Conservation (phyloP, 1,139 yeast species). For the Yamadazyma friedrichii region DNA sequence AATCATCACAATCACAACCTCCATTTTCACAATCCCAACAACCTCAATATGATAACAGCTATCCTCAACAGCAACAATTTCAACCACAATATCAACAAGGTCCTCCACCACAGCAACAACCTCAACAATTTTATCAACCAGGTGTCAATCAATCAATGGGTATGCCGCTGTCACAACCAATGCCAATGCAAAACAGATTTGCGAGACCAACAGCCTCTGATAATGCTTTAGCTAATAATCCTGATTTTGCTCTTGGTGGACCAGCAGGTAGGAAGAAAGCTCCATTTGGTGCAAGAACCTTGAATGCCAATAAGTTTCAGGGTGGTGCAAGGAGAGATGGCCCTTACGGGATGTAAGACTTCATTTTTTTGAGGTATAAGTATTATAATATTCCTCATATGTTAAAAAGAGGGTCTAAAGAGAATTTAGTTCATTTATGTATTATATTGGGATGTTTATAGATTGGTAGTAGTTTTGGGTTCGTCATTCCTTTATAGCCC, state of each 20-base stretch:
- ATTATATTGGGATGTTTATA: not conserved
- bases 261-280: constrained; percentile 24
- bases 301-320: constrained; percentile 13
- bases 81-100: constrained; percentile 15
- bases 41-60: constrained; percentile 10
- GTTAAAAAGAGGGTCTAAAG: too few relatives aligned
- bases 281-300: constrained; percentile 14
- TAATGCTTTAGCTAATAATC: constrained; percentile 48
- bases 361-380: too few relatives aligned
- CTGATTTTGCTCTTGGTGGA: constrained; percentile 46
- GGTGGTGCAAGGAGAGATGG: constrained; percentile 16
- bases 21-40: constrained; percentile 13
- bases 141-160: constrained; percentile 4
- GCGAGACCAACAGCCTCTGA: constrained; percentile 43
- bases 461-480: not conserved
- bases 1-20: constrained; percentile 16
- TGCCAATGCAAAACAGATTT: constrained; percentile 10
- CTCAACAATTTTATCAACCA: constrained; percentile 5
- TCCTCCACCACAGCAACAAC: constrained; percentile 13
- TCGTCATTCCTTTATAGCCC: not conserved
- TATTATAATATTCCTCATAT: too few relatives aligned
- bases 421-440: not conserved
- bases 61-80: constrained; percentile 13
- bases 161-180: not conserved
- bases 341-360: constrained; percentile 18